phyloP scores from a whole-genome alignment of 805 yeast genomes.

The Candida corydali region DNA sequence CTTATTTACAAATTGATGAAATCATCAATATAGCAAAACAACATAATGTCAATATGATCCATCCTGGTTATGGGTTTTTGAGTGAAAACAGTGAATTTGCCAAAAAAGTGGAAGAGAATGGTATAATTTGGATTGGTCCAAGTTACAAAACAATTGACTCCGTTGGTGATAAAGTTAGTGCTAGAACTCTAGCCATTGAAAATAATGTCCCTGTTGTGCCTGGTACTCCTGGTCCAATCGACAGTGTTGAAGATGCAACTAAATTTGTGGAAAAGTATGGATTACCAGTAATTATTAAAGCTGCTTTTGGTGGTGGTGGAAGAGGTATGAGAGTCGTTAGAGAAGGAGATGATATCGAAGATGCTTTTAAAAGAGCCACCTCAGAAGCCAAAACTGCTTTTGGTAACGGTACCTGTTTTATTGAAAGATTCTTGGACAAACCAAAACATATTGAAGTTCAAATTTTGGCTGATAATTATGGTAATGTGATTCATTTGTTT shows the following conservation, averaged over 20 bases:
- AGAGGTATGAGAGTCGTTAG: conserved; percentile 99
- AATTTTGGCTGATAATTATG: conserved; percentile 86
- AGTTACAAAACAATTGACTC: conserved; percentile 81
- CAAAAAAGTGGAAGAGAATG: conserved; percentile 80
- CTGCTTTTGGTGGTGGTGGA: conserved; percentile 99
- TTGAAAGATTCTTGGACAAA: conserved; percentile 89
- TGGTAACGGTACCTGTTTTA: conserved; percentile 97
- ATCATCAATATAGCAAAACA: conserved; percentile 57
- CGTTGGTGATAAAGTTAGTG: conserved; percentile 96
- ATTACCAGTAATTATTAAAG: conserved; percentile 94
- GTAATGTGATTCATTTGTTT: conserved; percentile 91
- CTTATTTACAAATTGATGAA: conserved; percentile 93
- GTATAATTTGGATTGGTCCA: conserved; percentile 97
- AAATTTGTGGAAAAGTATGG: conserved; percentile 82
- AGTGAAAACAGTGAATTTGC: conserved; percentile 87
- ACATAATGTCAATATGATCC: conserved; percentile 80
- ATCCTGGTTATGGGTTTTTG: conserved; percentile 75
- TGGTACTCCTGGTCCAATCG: conserved; percentile 97
- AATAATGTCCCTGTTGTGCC: conserved; percentile 93
- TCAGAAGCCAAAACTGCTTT: conserved; percentile 95
- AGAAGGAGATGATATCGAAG: conserved; percentile 89
- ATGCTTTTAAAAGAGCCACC: conserved; percentile 89
- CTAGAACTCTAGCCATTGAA: conserved; percentile 78
- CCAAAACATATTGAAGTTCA: conserved; percentile 99
- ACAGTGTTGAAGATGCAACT: conserved; percentile 68